Base-by-base conservation (phyloP, 208 protist genomes). In the Paratrypanosoma confusum region DNA sequence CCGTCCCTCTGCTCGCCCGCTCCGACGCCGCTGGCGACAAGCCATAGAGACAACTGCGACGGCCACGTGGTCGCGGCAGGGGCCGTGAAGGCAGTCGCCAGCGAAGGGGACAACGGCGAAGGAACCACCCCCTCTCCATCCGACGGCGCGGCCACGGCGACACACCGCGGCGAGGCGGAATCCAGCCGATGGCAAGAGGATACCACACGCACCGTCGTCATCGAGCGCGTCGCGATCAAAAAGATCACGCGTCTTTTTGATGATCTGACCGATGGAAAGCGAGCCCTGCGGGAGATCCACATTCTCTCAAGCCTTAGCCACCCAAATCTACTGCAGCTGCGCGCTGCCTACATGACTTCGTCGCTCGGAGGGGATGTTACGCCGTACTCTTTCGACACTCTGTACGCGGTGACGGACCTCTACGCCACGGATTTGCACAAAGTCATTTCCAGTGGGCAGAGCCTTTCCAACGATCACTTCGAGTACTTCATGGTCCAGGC, bases 401-500 rank as follows among this genome's bases (percentile, higher is more conserved):
- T 95, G 47, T 95, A 95, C 45, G 65, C 88, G 31, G 78, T 92
- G 18, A 91, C 85, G 75, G 85, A 91, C 34, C 46, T 93, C 18
- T 87, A 87, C 74, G 96, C 99, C 64, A 98, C 96, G 0, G 97
- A 99, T 71, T 65, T 99, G 23, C 87, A 98, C 52, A 80, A 93
- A 25, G 96, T 99, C 40, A 97, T 99, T 53, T 36, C 58, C 13
- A 98, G 95, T 35, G 34, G 81, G 27, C 90, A 97, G 50, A 71
- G 62, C 24, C 74, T 99, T 3, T 93, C 94, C 11, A 87, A 98
- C 44, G 96, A 99, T 31, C 97, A 99, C 57, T 65, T 86, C 24
- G 95, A 98, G 61, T 99, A 97, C 60, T 99, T 99, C 61, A 80
- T 99, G 44, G 97, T 98, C 58, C 97, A 99, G 61, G 88, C 97